Conservation (phyloP, 2,329 filamentous ascomycete species). For the Piedraia hortae region DNA sequence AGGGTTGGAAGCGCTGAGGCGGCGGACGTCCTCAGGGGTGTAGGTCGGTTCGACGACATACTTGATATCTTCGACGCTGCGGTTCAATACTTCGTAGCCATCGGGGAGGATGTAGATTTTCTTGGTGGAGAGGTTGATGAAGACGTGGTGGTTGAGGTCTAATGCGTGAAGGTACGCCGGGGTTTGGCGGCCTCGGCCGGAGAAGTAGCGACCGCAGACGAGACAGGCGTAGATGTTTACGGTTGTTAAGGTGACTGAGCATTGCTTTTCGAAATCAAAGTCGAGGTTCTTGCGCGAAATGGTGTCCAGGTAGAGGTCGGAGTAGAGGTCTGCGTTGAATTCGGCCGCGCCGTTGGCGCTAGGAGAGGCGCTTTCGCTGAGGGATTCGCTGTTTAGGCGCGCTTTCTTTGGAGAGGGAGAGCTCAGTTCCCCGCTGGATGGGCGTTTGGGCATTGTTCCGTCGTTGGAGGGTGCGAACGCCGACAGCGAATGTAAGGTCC, state of each 20-base stretch:
- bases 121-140: slow-evolving; percentile 88
- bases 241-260: slow-evolving; percentile 82
- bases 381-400: no score
- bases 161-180: slow-evolving; percentile 95
- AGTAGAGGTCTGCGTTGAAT: slow-evolving; percentile 67
- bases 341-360: slow-evolving; percentile 34
- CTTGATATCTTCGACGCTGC: slow-evolving; percentile 91
- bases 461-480: no score
- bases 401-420: no score
- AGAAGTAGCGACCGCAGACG: slow-evolving; percentile 92
- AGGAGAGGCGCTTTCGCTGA: no score
- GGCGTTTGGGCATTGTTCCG: no score
- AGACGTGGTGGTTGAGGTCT: slow-evolving; percentile 87
- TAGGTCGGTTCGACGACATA: slow-evolving; percentile 86
- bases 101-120: slow-evolving; percentile 81
- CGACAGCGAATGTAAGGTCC: no score
- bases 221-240: slow-evolving; percentile 98
- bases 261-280: slow-evolving; percentile 97
- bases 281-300: slow-evolving; percentile 81
- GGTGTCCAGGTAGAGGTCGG: slow-evolving; percentile 90
- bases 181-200: slow-evolving; percentile 76
- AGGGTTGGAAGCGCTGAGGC: slow-evolving; percentile 37
- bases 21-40: slow-evolving; percentile 49
- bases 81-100: slow-evolving; percentile 86
- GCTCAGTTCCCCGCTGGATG: no score